phyloP scores from a whole-genome alignment of 2,329 filamentous ascomycete species.

The Byssoonygena ceratinophila region DNA sequence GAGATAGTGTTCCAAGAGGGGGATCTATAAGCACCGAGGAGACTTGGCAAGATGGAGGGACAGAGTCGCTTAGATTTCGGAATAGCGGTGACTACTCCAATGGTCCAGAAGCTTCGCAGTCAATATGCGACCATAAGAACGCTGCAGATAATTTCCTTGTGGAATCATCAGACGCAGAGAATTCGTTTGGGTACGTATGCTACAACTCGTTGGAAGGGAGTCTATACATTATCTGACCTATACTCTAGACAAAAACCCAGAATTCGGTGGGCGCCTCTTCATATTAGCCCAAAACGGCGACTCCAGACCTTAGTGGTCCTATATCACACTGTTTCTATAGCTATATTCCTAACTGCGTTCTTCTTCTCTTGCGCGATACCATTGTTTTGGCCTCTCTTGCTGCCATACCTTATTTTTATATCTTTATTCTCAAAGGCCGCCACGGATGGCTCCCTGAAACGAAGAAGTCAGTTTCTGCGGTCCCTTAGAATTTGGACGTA shows the following conservation, averaged over 20 bases:
- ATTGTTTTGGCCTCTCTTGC: conserved; percentile 69
- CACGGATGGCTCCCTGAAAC: conserved; percentile 61
- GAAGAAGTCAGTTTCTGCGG: conserved; percentile 65
- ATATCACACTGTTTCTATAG: conserved; percentile 60
- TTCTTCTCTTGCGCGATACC: conserved; percentile 88
- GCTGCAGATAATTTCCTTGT: not conserved
- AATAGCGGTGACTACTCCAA: not conserved
- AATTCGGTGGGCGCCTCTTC: conserved; percentile 73
- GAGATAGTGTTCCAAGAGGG: not conserved
- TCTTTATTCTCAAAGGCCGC: conserved; percentile 63
- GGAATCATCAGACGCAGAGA: not conserved
- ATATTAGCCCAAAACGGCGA: conserved; percentile 59
- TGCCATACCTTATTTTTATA: conserved; percentile 74
- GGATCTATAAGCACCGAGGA: conserved; percentile 1
- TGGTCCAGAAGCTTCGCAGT: not conserved
- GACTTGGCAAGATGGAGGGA: conserved; percentile 9
- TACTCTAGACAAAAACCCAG: not conserved
- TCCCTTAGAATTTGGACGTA: conserved; percentile 69
- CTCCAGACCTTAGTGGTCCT: conserved; percentile 70
- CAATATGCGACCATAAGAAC: not conserved
- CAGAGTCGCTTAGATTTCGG: not conserved
- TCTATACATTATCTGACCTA: not conserved
- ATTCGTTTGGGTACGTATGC: conserved; percentile 5
- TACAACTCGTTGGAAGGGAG: not conserved
- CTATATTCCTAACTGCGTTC: conserved; percentile 64